Percentiles rank a stretch among this genome's conserved stretches.
phyloP scores from a whole-genome alignment of 306 rosid species.

The Albizia julibrissin region DNA sequence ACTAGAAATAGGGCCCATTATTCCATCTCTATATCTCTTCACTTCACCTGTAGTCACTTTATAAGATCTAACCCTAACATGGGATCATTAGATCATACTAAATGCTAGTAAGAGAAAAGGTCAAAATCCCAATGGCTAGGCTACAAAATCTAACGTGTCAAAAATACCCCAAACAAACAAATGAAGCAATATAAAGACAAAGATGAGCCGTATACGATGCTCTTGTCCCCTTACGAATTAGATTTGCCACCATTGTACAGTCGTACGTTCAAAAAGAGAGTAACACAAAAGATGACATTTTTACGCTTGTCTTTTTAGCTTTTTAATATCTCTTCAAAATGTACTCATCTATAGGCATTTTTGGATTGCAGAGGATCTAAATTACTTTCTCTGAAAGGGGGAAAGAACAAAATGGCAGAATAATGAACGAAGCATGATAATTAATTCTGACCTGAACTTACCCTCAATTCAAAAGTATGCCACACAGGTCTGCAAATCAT shows the following conservation, averaged over 20 bases:
- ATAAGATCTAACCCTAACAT: background rate
- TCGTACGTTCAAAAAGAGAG: background rate
- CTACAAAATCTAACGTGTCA: background rate
- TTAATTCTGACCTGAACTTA: conserved; percentile 40
- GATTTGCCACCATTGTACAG: background rate
- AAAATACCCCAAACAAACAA: background rate
- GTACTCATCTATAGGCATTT: background rate
- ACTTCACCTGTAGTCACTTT: background rate
- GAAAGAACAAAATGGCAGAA: conserved; percentile 1
- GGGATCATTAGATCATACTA: background rate
- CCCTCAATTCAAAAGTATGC: conserved; percentile 86
- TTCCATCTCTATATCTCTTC: background rate
- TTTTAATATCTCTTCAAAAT: background rate
- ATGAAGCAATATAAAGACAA: background rate
- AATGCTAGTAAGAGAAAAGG: background rate
- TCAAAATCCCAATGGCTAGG: background rate
- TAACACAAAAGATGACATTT: too few relatives aligned
- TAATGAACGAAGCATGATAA: conserved; percentile 1
- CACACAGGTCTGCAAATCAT: conserved; percentile 78
- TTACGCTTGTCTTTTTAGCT: too few relatives aligned
- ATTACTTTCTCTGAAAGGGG: background rate
- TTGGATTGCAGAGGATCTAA: background rate
- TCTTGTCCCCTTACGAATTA: background rate
- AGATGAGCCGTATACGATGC: conserved; percentile 14
- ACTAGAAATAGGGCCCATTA: background rate